A percentile compares a stretch with the other conserved stretches of the same genome.
These are phyloP conservation scores for Trichosporon coremiiforme DNA, from an alignment of 1,284 basidiomycete genomes.

Conservation along the genomic window DNA sequence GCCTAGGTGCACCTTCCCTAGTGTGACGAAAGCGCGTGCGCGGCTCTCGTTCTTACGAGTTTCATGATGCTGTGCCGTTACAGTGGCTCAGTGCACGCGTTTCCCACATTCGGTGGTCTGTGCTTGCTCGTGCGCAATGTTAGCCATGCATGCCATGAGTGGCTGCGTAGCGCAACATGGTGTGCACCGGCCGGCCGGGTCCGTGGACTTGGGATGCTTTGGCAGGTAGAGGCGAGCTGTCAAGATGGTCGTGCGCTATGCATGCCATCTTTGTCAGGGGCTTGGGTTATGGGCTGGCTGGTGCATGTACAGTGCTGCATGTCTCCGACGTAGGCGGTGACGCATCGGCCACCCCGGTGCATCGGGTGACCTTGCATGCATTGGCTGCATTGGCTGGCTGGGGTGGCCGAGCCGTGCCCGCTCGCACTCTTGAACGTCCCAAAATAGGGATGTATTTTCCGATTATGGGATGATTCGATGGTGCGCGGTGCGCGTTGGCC, in stretches of 20 bases:
- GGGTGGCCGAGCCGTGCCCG: neutral
- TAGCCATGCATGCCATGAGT: neutral
- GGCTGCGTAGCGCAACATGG: neutral
- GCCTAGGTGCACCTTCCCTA: neutral
- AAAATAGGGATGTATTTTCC: slow-evolving; percentile 3
- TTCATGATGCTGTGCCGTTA: slow-evolving; percentile 12
- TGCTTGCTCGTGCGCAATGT: slow-evolving; percentile 9
- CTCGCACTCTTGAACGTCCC: neutral
- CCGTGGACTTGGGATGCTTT: neutral
- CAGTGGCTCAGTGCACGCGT: slow-evolving; percentile 10
- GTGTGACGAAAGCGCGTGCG: neutral
- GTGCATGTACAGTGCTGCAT: slow-evolving; percentile 1
- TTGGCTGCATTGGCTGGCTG: neutral
- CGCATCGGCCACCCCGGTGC: neutral
- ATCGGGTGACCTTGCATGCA: slow-evolving; percentile 1
- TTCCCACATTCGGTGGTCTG: slow-evolving; percentile 6
- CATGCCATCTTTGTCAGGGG: slow-evolving; percentile 8
- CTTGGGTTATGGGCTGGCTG: neutral
- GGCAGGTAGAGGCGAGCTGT: slow-evolving; percentile 7
- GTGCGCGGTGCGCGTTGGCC: neutral
- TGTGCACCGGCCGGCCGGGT: neutral
- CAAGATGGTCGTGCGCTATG: slow-evolving; percentile 4
- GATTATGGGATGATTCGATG: slow-evolving; percentile 10
- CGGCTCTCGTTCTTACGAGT: neutral
- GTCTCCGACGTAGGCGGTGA: neutral